Evolutionary conservation across 2,329 filamentous ascomycete genomes (phyloP).

Genomic region (Ophiostoma sp.): DNA sequence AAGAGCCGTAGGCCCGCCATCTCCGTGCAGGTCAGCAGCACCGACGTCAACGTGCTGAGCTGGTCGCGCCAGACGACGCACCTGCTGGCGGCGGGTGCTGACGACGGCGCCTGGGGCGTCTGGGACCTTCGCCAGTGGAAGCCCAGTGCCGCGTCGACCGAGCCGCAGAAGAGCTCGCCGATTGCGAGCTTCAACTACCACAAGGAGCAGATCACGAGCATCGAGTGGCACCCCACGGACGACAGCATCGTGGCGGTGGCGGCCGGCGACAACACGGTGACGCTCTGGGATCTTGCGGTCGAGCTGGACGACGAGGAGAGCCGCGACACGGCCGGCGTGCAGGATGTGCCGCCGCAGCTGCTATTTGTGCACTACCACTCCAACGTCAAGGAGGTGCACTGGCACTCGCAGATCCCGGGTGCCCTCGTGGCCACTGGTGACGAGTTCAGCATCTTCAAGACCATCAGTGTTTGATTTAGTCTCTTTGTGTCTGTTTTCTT

Average conservation of each 20-base stretch:
- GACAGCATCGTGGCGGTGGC: slow-evolving; percentile 93
- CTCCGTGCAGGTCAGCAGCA: slow-evolving; percentile 73
- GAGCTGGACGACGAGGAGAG: slow-evolving; percentile 97
- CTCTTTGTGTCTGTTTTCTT: slow-evolving; percentile 2
- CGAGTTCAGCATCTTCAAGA: slow-evolving; percentile 80
- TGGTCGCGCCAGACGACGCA: slow-evolving; percentile 89
- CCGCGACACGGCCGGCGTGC: slow-evolving; percentile 76
- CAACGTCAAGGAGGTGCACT: slow-evolving; percentile 91
- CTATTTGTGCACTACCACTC: slow-evolving; percentile 97
- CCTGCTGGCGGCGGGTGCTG: slow-evolving; percentile 84
- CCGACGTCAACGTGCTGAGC: slow-evolving; percentile 92
- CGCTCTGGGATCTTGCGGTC: slow-evolving; percentile 92
- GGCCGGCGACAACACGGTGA: slow-evolving; percentile 88
- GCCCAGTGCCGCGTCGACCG: slow-evolving; percentile 41
- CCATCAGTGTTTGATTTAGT: slow-evolving; percentile 63
- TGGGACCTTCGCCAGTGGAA: slow-evolving; percentile 98
- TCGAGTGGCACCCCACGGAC: slow-evolving; percentile 97
- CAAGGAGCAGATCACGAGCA: slow-evolving; percentile 89
- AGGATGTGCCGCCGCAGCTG: slow-evolving; percentile 88
- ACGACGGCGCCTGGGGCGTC: slow-evolving; percentile 89
- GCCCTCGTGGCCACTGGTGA: slow-evolving; percentile 84
- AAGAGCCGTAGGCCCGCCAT: slow-evolving; percentile 86
- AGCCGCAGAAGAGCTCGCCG: slow-evolving; percentile 55
- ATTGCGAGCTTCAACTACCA: slow-evolving; percentile 95
- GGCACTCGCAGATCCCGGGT: slow-evolving; percentile 94